Conservation (phyloP, 2,329 filamentous ascomycete species). For the Penicillium sp. region DNA sequence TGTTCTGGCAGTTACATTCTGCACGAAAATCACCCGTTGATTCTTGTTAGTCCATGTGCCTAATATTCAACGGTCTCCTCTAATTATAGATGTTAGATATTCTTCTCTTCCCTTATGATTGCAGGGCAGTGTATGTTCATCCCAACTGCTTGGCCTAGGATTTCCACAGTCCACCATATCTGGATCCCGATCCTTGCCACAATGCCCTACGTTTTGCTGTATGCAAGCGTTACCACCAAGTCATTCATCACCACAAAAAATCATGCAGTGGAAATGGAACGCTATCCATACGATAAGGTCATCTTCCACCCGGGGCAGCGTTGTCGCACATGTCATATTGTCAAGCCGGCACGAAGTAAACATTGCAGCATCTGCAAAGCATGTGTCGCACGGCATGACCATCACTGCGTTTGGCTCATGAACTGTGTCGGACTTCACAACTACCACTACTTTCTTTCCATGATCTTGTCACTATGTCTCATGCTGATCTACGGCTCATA, state of each 20-base stretch:
- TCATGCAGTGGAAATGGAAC: constrained; percentile 61
- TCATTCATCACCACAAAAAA: constrained; percentile 65
- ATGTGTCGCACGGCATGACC: constrained; percentile 77
- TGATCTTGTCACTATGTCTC: constrained; percentile 62
- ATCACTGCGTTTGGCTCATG: constrained; percentile 97
- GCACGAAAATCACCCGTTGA: constrained; percentile 77
- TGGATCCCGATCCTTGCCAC: constrained; percentile 50
- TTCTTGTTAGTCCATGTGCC: constrained; percentile 69
- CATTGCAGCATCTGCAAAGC: constrained; percentile 84
- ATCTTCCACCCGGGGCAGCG: constrained; percentile 69
- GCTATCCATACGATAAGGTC: constrained; percentile 88
- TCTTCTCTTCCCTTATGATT: constrained; percentile 72
- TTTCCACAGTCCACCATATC: constrained; percentile 51
- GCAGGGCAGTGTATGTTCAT: constrained; percentile 65
- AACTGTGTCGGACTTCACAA: constrained; percentile 88
- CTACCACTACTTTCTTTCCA: constrained; percentile 80
- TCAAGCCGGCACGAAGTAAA: constrained; percentile 87
- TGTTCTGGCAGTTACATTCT: constrained; percentile 63
- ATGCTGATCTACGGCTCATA: constrained; percentile 67
- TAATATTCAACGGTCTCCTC: too few relatives aligned
- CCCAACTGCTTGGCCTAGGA: constrained; percentile 59
- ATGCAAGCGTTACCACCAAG: constrained; percentile 63
- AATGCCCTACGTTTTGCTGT: constrained; percentile 74
- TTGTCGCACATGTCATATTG: constrained; percentile 69
- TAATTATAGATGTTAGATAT: constrained; percentile 49